Base-by-base conservation (phyloP, 805 yeast genomes). In the Cyberlindnera euphorbiiphila region DNA sequence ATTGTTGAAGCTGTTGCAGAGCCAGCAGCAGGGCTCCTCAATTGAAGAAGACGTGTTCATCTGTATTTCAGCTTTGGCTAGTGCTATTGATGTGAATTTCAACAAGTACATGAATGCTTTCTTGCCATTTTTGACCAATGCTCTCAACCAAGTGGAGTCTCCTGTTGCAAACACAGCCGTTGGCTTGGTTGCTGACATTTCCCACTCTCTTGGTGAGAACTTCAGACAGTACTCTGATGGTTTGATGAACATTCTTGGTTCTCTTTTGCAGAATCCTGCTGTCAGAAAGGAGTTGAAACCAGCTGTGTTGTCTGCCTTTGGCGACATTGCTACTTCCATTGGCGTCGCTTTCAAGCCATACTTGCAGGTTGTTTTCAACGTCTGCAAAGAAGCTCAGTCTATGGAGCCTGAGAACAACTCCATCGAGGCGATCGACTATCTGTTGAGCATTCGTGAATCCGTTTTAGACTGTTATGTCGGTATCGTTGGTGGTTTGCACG, bases 391-490 rank as follows among this genome's bases (percentile, higher is more conserved):
- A 36, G 88, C 89, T 12, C 78, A 81, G 50, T 64, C 64, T 29
- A 60, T 77, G 23, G 74, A 72, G 43, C 78, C 84, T 0, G 84
- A 78, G 45, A 91, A 83, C 49, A 64, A 72, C 28, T 69, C 88
- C 9, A 56, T 76, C 28, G 98, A 93, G 45, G 74, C 87, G 14
- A 68, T 79, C 40, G 96, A 89, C 45, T 86, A 86, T 53, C 72
- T 81, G 23, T 65, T 76, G 43, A 71, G 68, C 32, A 76, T 93
- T 32, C 78, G 81, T 49, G 96, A 87, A 62, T 72, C 98, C 5
- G 91, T 89, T n/a, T 70, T 93, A 50, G 98, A 93, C 61, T 88
- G 96, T 25, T 93, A 87, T 58, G 95, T 89, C 24, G 98, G 98
- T 45, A 81, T 93, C 34, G 87, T 91, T 41, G 88, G 94, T 34